Evolutionary conservation across 169 alveolate species (phyloP), one percentile per base, ranked within the genome.

Genomic region (Miamiensis avidus): DNA sequence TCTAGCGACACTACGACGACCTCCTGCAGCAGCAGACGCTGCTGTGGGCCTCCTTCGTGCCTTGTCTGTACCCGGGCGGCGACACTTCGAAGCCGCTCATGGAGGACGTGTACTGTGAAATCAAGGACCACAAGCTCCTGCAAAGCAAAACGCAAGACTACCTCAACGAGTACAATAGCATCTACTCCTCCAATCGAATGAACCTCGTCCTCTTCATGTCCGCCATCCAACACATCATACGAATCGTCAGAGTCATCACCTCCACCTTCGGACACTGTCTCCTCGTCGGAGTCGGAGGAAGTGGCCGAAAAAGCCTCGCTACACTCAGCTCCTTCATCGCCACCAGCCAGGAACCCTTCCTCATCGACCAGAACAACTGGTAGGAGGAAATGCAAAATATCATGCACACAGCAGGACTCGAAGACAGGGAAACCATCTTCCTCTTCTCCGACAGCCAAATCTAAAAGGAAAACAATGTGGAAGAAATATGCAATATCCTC

Each of bases 241-340:
- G 94, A 91, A 94, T 95, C 73, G 90, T 91, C 72, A 91, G 98
- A 87, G 92, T 95, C 76, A 89, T 96, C 34, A 83, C 93, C 27
- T 92, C 94, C 16, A 93, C 94, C 30, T 89, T 88, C 73, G 98
- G 98, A 77, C 92, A 96, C 74, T 95, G 96, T 28, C 92, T 96
- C 0, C 87, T 96, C 31, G 94, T 96, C 1, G 98, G 98, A 29
- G 97, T 96, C 25, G 97, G 97, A 27, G 98, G 98, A 25, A 89
- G 95, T 74, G 98, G 98, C n/a, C 91, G 97, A 85, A 89, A 93
- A 89, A 87, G 95, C 0, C 86, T 96, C 31, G 88, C 98, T 29
- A 85, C 92, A 28, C 89, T 96, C 20, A 94, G 97, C 31, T 91
- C 97, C 32, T 94, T 78, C 82, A 94, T 96, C 34, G 93, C 95